phyloP scores from a whole-genome alignment of 306 rosid genomes.

The Adenanthera pavonina region DNA sequence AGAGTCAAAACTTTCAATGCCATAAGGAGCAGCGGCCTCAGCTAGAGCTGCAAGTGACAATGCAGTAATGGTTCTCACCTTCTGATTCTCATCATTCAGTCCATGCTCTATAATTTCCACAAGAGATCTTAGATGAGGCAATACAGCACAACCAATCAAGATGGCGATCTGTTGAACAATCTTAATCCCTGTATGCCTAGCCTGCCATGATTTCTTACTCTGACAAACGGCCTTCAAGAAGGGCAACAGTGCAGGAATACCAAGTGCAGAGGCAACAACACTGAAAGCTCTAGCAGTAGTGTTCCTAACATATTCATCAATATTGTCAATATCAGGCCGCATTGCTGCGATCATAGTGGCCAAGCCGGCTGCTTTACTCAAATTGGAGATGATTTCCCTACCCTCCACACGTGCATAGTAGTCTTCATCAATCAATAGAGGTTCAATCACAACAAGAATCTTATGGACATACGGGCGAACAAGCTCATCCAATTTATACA shows the following conservation, averaged over 20 bases:
- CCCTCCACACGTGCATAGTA: slow-evolving; percentile 98
- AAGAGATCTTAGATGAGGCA: slow-evolving; percentile 87
- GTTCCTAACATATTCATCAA: slow-evolving; percentile 91
- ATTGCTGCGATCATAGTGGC: slow-evolving; percentile 99
- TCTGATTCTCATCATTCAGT: slow-evolving; percentile 91
- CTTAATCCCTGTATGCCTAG: slow-evolving; percentile 95
- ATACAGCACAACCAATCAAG: slow-evolving; percentile 92
- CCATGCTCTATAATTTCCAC: slow-evolving; percentile 95
- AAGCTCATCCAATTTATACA: slow-evolving; percentile 91
- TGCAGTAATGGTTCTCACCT: slow-evolving; percentile 94
- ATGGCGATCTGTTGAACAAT: slow-evolving; percentile 99
- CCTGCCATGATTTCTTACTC: slow-evolving; percentile 99
- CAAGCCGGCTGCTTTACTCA: slow-evolving; percentile 97
- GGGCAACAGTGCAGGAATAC: slow-evolving; percentile 91
- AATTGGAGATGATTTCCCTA: slow-evolving; percentile 92
- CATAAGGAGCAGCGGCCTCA: slow-evolving; percentile 97
- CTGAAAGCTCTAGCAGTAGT: slow-evolving; percentile 96
- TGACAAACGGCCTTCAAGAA: slow-evolving; percentile 96
- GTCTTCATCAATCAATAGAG: slow-evolving; percentile 92
- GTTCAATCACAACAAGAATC: slow-evolving; percentile 96
- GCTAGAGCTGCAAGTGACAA: slow-evolving; percentile 96
- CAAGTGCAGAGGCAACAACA: slow-evolving; percentile 96
- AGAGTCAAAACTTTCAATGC: slow-evolving; percentile 96
- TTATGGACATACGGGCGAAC: slow-evolving; percentile 96
- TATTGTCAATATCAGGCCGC: slow-evolving; percentile 98